These are phyloP conservation scores for Neonectria magnoliae DNA, from an alignment of 2,329 filamentous ascomycete species.

Conservation along the genomic window DNA sequence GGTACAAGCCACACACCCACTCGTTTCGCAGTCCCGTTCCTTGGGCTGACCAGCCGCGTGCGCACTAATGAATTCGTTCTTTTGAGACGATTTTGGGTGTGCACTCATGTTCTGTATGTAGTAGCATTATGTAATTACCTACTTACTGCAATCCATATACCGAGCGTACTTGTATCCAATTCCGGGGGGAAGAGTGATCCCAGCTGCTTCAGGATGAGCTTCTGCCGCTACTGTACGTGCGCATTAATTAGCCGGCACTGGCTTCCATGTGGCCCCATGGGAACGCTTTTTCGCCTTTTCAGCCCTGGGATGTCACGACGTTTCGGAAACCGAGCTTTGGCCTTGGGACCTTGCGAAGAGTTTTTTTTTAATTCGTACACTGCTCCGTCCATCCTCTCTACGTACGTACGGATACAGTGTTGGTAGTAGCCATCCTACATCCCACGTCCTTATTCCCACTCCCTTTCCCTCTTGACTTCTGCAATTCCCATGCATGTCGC, in stretches of 20 bases:
- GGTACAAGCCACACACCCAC: constrained; percentile 38
- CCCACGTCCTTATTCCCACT: neutral
- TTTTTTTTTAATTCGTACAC: constrained; percentile 3
- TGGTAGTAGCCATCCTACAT: too few relatives aligned
- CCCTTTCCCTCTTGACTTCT: constrained; percentile 8
- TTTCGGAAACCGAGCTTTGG: constrained; percentile 16
- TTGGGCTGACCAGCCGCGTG: constrained; percentile 32
- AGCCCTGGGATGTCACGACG: constrained; percentile 23
- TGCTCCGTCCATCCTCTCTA: neutral
- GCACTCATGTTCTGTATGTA: too few relatives aligned
- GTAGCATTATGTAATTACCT: too few relatives aligned
- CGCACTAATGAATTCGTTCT: neutral
- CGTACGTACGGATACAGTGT: too few relatives aligned
- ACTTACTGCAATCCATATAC: too few relatives aligned
- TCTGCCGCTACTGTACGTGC: neutral
- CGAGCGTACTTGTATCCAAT: constrained; percentile 3
- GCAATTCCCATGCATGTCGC: neutral
- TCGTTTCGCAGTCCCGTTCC: constrained; percentile 29
- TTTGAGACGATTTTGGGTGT: neutral
- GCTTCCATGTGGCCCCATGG: constrained; percentile 23
- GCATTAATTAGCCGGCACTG: constrained; percentile 21
- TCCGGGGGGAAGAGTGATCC: constrained; percentile 20
- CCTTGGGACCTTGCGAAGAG: constrained; percentile 14
- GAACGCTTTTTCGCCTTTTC: constrained; percentile 14
- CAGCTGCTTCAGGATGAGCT: constrained; percentile 23